Conservation (phyloP, 176 grass and related monocot species). For the Aegilops tauschii region DNA sequence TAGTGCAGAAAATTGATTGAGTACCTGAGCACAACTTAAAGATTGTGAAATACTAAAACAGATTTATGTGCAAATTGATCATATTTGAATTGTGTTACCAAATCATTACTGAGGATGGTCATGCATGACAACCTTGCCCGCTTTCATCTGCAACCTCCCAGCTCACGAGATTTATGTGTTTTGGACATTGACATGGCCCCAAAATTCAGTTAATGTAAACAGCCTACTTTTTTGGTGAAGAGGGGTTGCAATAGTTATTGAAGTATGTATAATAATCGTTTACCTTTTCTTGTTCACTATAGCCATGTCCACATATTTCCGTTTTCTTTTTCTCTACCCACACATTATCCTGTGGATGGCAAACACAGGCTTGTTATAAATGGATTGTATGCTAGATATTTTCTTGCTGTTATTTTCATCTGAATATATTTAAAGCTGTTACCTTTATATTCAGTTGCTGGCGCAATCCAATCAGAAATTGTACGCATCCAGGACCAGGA, state of each 20-base stretch:
- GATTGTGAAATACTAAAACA: background rate
- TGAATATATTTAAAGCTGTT: background rate
- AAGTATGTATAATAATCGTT: background rate
- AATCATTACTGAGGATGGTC: background rate
- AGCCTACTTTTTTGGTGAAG: background rate
- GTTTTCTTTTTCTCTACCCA: background rate
- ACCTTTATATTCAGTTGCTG: slow-evolving; percentile 38
- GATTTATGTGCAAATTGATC: background rate
- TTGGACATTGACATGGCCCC: background rate
- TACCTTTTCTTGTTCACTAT: slow-evolving; percentile 2
- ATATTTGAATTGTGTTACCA: background rate
- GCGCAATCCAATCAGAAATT: slow-evolving; percentile 28
- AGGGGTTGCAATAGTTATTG: background rate
- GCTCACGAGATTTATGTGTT: background rate
- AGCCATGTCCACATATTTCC: background rate
- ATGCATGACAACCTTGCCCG: background rate
- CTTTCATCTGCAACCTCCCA: background rate
- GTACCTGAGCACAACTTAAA: background rate
- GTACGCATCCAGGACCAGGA: slow-evolving; percentile 41
- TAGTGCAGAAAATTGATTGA: background rate
- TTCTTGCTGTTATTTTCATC: background rate
- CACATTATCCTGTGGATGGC: no score
- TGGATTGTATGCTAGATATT: background rate
- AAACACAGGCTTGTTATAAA: background rate
- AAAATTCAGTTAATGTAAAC: background rate